Evolutionary conservation across 805 yeast species (phyloP).

Genomic region (Teunomyces barrocoloradensis): DNA sequence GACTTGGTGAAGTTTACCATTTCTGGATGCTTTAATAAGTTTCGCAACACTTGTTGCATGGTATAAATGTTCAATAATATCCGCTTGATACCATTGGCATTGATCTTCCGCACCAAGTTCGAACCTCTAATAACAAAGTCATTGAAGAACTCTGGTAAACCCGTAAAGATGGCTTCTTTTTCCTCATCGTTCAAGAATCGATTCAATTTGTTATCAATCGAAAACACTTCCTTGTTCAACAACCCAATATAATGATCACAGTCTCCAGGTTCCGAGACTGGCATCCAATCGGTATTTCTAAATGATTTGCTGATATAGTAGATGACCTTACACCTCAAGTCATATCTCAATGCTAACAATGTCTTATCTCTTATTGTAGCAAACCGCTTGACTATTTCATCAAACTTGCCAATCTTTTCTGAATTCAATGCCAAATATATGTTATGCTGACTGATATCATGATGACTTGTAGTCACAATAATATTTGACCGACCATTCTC

Average conservation of each 20-base stretch:
- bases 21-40: constrained; percentile 50
- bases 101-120: constrained; percentile 47
- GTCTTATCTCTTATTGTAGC: constrained; percentile 36
- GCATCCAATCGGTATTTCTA: constrained; percentile 49
- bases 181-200: constrained; percentile 31
- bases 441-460: constrained; percentile 22
- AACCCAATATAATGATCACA: constrained; percentile 53
- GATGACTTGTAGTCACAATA: constrained; percentile 11
- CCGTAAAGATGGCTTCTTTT: constrained; percentile 35
- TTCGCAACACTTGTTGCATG: constrained; percentile 66
- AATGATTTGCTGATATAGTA: constrained; percentile 52
- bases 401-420: constrained; percentile 33
- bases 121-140: constrained; percentile 52
- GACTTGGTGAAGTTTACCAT: constrained; percentile 53
- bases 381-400: constrained; percentile 31
- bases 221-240: constrained; percentile 48
- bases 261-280: constrained; percentile 54
- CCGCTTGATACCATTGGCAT: constrained; percentile 57
- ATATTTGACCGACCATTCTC: constrained; percentile 35
- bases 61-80: constrained; percentile 61
- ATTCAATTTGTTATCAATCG: constrained; percentile 42
- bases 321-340: constrained; percentile 51
- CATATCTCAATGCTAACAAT: constrained; percentile 53
- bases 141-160: constrained; percentile 53
- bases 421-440: constrained; percentile 33